A percentile compares a stretch with the other conserved stretches of the same genome.
Conservation (phyloP, 1,139 yeast genomes). For the Nakaseomyces kungkrabaensis region DNA sequence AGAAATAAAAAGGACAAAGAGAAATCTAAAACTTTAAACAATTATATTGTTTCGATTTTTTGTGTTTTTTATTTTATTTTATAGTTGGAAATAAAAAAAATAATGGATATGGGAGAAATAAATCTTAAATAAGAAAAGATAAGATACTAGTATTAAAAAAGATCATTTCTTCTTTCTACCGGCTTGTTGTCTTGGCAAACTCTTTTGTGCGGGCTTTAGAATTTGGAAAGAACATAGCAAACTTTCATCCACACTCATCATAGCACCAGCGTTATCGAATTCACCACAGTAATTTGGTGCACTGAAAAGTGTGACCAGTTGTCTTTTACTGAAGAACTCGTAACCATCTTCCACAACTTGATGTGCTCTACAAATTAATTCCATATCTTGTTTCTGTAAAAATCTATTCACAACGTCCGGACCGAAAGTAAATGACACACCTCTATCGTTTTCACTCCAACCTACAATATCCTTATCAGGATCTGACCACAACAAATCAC, state of each 20-base stretch:
- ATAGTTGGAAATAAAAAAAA: background rate
- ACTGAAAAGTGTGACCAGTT: conserved; percentile 82
- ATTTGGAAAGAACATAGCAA: conserved; percentile 95
- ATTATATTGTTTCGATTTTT: background rate
- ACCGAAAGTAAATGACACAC: conserved; percentile 95
- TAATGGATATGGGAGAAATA: background rate
- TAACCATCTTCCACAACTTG: conserved; percentile 98
- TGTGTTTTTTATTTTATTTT: background rate
- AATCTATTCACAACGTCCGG: conserved; percentile 94
- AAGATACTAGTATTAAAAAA: background rate
- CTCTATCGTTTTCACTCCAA: conserved; percentile 97
- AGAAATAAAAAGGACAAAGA: background rate
- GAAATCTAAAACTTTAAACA: background rate
- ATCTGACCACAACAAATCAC: conserved; percentile 95
- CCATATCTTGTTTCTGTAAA: conserved; percentile 93
- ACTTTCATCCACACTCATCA: conserved; percentile 97
- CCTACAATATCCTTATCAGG: conserved; percentile 97
- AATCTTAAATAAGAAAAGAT: background rate
- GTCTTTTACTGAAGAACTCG: conserved; percentile 90
- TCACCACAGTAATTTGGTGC: conserved; percentile 98
- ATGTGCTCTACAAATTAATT: conserved; percentile 92
- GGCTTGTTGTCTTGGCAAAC: conserved; percentile 28
- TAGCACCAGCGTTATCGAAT: conserved; percentile 96
- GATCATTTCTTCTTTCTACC: conserved; percentile 25
- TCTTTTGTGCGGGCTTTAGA: conserved; percentile 92